Evolutionary conservation across 768 basidiomycete genomes (phyloP), one percentile per base, ranked within the genome.

Genomic region (Rickenella mellea): DNA sequence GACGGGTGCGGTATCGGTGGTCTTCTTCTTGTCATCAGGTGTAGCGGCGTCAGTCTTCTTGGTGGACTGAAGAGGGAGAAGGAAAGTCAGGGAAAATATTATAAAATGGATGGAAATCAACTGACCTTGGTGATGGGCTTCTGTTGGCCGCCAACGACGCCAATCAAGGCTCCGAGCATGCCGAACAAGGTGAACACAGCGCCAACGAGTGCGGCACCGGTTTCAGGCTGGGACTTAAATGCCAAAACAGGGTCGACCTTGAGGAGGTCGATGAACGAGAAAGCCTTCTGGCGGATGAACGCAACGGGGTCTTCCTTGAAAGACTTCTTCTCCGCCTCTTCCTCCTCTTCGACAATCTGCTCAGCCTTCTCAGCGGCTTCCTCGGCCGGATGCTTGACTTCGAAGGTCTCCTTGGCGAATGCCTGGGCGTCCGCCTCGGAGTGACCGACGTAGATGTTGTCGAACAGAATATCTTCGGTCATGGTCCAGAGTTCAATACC

Each of bases 401-500:
- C 77, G 65, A 86, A 99, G n/a, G 91, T 88, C 66, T 93, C 89
- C 12, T 69, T 65, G 43, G 91, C 89, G 51, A 99, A 64, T 9
- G 67, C 64, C 61, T 85, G 79, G 48, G 96, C 96, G 46, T 94
- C 90, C 28, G 78, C 77, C 44, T 78, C 58, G 15, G 91, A 93
- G 71, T 92, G 83, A 45, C 92, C 92, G 45, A 99, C 63, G 68
- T 91, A 98, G 57, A 99, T 78, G 69, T 90, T 92, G 65, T 88
- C 80, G 60, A 92, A 93, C 52, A 92, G 73, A 53, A 92, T 92
- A 57, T 88, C 83, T 64, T 87, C 87, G 31, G 93, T 94, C 96
- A 98, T 99, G 35, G 94, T 94, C 96, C 96, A 99, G 53, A 98
- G 80, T 65, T 99, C 96, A 51, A 98, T 93, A 56, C 93, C 93